Percentiles rank a stretch among this genome's conserved stretches.
Conservation (phyloP, 2,329 filamentous ascomycete genomes). For the Penicillium sp. region DNA sequence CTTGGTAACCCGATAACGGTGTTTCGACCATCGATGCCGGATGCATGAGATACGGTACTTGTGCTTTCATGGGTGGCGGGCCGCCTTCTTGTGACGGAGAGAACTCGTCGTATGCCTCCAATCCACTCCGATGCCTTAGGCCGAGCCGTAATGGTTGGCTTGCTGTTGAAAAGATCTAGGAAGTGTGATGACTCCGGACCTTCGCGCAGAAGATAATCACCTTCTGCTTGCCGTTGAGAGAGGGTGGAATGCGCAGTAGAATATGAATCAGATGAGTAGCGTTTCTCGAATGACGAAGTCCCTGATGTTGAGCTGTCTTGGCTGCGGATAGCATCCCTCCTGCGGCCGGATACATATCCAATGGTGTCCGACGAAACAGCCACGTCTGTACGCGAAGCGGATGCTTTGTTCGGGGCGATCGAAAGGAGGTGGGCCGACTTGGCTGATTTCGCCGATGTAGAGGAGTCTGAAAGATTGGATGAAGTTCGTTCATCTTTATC, state of each 20-base stretch:
- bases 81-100: conserved; percentile 51
- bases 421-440: conserved; percentile 28
- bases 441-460: conserved; percentile 40
- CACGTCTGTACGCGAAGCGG: conserved; percentile 31
- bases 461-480: conserved; percentile 60
- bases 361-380: conserved; percentile 33
- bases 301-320: conserved; percentile 33
- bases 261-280: conserved; percentile 55
- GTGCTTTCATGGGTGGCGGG: conserved; percentile 25
- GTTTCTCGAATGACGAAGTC: conserved; percentile 37
- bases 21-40: conserved; percentile 35
- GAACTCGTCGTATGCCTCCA: conserved; percentile 69
- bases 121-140: conserved; percentile 69
- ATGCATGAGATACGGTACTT: conserved; percentile 28
- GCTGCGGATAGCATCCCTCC: conserved; percentile 28
- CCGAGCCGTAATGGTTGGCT: conserved; percentile 29
- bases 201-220: conserved; percentile 57
- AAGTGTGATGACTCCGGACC: conserved; percentile 34
- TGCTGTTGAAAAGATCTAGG: conserved; percentile 35
- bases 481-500: conserved; percentile 60
- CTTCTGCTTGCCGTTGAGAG: conserved; percentile 56
- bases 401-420: conserved; percentile 27
- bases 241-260: conserved; percentile 57
- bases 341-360: conserved; percentile 25
- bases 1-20: conserved; percentile 26